These are phyloP conservation scores for Margaritispora aquatica DNA, from an alignment of 495 filamentous ascomycete species.

Conservation along the genomic window DNA sequence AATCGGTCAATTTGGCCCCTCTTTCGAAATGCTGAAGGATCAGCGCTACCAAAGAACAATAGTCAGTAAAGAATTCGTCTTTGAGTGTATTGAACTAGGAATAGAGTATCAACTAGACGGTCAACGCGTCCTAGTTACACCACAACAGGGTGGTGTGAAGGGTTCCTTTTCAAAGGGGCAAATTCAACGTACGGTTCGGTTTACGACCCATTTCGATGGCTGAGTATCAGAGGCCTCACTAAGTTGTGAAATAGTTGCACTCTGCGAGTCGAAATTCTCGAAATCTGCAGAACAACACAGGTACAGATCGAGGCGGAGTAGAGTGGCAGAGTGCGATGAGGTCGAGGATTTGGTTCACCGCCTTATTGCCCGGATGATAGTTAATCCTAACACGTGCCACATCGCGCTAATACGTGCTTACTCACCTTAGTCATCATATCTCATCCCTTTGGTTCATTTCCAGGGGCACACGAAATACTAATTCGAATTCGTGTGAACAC, in stretches of 20 bases:
- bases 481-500: too few species aligned
- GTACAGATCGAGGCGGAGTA: too few species aligned
- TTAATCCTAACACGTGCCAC: background rate
- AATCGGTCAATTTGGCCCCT: constrained; percentile 73
- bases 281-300: background rate
- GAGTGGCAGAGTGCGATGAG: background rate
- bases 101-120: background rate
- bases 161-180: background rate
- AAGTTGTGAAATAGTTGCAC: background rate
- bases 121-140: background rate
- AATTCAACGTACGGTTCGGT: constrained; percentile 17
- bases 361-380: background rate
- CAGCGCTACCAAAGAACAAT: constrained; percentile 30
- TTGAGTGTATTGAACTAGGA: background rate
- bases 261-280: background rate
- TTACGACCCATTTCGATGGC: constrained; percentile 20
- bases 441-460: background rate
- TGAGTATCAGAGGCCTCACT: background rate
- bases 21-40: constrained; percentile 81
- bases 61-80: background rate
- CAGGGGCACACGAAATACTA: too few species aligned
- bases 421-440: background rate
- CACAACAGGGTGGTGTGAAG: background rate
- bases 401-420: background rate
- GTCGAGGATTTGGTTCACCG: background rate